Base-by-base conservation (phyloP, 2,329 filamentous ascomycete genomes). In the Alternaria sp. region DNA sequence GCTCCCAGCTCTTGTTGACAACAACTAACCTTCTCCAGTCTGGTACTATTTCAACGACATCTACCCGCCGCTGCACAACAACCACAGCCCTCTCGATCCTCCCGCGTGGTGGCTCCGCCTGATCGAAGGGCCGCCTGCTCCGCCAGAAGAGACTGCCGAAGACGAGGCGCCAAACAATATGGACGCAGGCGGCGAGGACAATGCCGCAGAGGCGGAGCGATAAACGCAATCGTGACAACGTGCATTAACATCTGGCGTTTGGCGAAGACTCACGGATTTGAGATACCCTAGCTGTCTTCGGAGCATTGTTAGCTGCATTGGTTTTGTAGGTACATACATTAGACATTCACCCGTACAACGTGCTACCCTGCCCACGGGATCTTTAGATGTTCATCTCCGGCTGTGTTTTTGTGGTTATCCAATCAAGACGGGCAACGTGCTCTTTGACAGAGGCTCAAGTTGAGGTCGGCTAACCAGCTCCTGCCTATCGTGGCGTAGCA, bases 31-130 rank as follows among this genome's bases (percentile, higher is more conserved):
- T 11, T 5, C 19, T 5, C 17, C 59, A 87, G 86, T 98, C 44
- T 98, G 94, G 91, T 99, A 98, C 81, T 99, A 97, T 83, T 97
- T 98, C 81, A 92, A 90, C 63, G 96, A 99, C 79, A 94, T 99
- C 15, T 99, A 97, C 80, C 96, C 96, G 4, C 92, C 93, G 4
- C 87, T 97, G 46, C 92, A 97, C 81, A 89, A 91, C 67, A 93
- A 93, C 17, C 90, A 91, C 55, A 87, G 92, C 59, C 96, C 96
- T 1, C 85, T 99, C 51, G 95, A 97, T 73, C 95, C 96, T 40
- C 96, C 96, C 0, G 83, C 84, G 62, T 97, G 93, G 90, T 99
- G 95, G 95, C 87, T 92, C 61, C 87, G 93, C 45, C 76, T 98
- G 17, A 97, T 97, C 75, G 93, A 90, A 54, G 77, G 78, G 17